Conservation (phyloP, 129 eudicot species). For the Saussurea involucrata region DNA sequence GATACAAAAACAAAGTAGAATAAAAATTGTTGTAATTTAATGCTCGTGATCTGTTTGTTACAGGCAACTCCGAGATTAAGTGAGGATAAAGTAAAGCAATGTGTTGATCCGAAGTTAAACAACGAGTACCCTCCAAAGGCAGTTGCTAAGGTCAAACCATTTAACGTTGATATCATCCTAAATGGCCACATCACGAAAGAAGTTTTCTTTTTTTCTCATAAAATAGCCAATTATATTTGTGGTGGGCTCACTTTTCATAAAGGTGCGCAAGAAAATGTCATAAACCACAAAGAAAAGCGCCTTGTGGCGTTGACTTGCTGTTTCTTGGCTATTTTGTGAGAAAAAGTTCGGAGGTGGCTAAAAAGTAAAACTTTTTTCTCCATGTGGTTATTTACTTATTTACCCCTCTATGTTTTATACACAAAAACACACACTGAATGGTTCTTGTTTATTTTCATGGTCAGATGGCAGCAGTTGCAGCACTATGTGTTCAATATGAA, state of each 20-base stretch:
- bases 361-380: not conserved
- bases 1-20: not conserved
- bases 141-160: constrained; percentile 68
- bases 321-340: not conserved
- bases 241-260: not conserved
- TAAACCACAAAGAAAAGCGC: not conserved
- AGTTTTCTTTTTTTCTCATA: not conserved
- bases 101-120: constrained; percentile 93
- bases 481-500: constrained; percentile 93
- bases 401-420: not conserved
- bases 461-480: constrained; percentile 99
- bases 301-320: not conserved
- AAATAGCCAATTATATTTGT: not conserved
- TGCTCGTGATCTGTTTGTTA: constrained; percentile 19
- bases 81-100: constrained; percentile 96
- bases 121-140: constrained; percentile 88
- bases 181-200: not conserved
- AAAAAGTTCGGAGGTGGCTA: not conserved
- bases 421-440: not conserved
- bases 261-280: not conserved
- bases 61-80: constrained; percentile 98
- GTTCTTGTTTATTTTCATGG: constrained; percentile 7
- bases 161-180: not conserved
- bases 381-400: not conserved
- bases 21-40: not conserved